These are phyloP conservation scores for Grigorovia transvaalensis DNA, from an alignment of 805 yeast species.

Conservation along the genomic window DNA sequence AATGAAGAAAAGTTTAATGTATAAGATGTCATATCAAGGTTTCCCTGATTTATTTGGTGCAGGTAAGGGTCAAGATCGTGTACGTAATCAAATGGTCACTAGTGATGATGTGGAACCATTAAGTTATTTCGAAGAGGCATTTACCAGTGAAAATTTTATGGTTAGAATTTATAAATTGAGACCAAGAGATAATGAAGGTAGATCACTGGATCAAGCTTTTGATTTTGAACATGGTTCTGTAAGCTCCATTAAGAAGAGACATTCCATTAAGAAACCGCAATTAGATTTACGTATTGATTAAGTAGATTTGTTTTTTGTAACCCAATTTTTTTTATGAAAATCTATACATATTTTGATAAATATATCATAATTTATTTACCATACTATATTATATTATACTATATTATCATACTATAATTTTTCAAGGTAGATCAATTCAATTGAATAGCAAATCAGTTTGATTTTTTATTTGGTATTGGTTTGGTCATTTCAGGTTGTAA, in stretches of 20 bases:
- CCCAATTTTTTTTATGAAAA: no score
- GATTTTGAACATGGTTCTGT: slow-evolving; percentile 34
- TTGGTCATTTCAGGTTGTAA: slow-evolving; percentile 6
- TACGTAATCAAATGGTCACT: slow-evolving; percentile 72
- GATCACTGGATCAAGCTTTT: slow-evolving; percentile 55
- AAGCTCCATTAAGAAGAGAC: slow-evolving; percentile 15
- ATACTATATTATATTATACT: no score
- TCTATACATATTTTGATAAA: neutral
- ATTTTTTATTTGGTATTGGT: neutral
- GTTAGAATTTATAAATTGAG: slow-evolving; percentile 90
- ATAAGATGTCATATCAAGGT: slow-evolving; percentile 87
- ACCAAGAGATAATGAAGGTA: slow-evolving; percentile 77
- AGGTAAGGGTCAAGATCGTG: slow-evolving; percentile 67
- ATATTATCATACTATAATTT: no score
- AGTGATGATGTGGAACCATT: slow-evolving; percentile 40
- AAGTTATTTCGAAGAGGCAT: slow-evolving; percentile 83
- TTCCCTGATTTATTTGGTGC: slow-evolving; percentile 59
- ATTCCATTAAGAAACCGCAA: slow-evolving; percentile 39
- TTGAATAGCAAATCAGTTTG: neutral
- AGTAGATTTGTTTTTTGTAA: neutral
- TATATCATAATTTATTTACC: no score
- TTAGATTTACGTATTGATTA: slow-evolving; percentile 36
- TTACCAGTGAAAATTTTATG: slow-evolving; percentile 92
- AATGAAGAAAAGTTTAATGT: slow-evolving; percentile 85
- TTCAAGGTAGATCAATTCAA: neutral